Evolutionary conservation across 805 yeast species (phyloP), one percentile per base, ranked within the genome.

Genomic region (Pichia eremophila): DNA sequence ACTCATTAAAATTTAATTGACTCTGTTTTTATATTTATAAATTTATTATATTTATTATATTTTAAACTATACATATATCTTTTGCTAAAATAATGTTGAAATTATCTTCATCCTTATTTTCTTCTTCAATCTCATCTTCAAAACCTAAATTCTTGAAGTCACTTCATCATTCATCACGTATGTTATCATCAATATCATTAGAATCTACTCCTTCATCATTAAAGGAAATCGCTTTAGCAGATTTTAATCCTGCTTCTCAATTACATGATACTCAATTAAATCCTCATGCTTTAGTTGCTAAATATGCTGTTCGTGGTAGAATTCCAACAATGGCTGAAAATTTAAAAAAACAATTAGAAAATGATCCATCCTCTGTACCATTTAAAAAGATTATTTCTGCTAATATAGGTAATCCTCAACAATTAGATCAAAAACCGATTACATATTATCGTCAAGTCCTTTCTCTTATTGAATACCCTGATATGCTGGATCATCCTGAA

Each of bases 381-480:
- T 93, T 89, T 61, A 67, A 75, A 40, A 70, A 76, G 51, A 85
- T 93, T 57, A 84, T 95, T 62, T 82, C 79, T 59, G 93, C 96
- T 53, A 93, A 93, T 63, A 93, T 93, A 53, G 99, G 99, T 31
- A 93, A 93, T 63, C 99, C 99, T 2, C 99, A 93, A 67, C 98
- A 91, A 64, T 73, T 93, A 61, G 91, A 88, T 56, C 99, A 93
- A 66, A 76, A 81, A 59, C 99, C 99, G 1, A 72, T 93, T 57
- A 86, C 95, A n/a, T 93, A 93, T 71, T 90, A 88, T 67, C 77
- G 99, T 58, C 95, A 90, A 63, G 95, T 90, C 5, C 70, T 91
- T 50, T 78, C 97, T 0, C 65, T 90, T 40, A 68, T 91, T 56
- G 96, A 93, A 67, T 84, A 86, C 63, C 98, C 99, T 0, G 77